Conservation (phyloP, 1,284 basidiomycete species). For the Malassezia equina region DNA sequence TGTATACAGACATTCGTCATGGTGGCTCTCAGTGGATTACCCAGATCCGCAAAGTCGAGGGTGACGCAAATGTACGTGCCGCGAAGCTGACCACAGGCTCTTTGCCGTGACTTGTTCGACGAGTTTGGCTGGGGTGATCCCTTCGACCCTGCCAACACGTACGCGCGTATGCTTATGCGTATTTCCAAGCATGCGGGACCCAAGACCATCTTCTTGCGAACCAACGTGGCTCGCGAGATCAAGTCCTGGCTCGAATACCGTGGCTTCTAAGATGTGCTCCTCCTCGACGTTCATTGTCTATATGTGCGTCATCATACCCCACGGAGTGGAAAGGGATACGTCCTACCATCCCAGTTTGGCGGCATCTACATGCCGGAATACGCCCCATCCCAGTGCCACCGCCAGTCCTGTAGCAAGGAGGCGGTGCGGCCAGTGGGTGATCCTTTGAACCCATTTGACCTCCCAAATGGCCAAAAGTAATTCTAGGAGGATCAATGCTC, state of each 20-base stretch:
- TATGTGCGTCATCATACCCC: neutral
- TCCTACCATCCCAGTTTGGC: conserved; percentile 2
- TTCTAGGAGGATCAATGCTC: neutral
- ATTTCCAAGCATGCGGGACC: neutral
- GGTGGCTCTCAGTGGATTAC: conserved; percentile 26
- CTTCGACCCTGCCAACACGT: conserved; percentile 5
- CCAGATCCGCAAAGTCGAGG: conserved; percentile 30
- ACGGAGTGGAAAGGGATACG: neutral
- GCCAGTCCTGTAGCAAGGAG: neutral
- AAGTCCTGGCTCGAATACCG: conserved; percentile 16
- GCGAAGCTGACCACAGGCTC: neutral
- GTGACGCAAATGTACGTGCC: conserved; percentile 18
- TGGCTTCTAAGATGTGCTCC: conserved; percentile 9
- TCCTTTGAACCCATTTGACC: neutral
- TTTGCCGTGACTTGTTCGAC: conserved; percentile 16
- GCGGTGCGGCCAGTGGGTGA: neutral
- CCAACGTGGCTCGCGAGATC: conserved; percentile 10
- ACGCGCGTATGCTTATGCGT: conserved; percentile 3
- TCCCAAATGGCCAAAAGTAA: conserved; percentile 13
- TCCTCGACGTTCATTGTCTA: neutral
- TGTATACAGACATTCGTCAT: conserved; percentile 29
- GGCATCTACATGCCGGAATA: conserved; percentile 1
- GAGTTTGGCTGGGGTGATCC: conserved; percentile 18
- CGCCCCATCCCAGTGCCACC: neutral
- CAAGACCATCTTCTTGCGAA: conserved; percentile 9